Conservation (phyloP, 208 protist genomes). For the Crithidia expoeki region DNA sequence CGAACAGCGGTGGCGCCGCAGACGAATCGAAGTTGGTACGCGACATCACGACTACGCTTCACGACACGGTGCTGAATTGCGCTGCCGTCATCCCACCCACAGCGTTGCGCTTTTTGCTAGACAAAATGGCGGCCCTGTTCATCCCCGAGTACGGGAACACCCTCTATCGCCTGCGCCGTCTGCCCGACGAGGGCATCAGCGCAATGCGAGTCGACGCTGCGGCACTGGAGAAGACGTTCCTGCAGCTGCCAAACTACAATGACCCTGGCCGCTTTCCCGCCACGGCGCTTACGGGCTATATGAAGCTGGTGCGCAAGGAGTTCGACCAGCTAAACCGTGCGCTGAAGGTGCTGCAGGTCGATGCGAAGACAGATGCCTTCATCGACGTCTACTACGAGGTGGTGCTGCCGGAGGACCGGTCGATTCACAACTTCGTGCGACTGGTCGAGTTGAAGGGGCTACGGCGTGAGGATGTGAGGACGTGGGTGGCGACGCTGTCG, state of each 20-base stretch:
- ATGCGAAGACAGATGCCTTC: slow-evolving; percentile 71
- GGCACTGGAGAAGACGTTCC: slow-evolving; percentile 75
- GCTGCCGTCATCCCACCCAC: slow-evolving; percentile 51
- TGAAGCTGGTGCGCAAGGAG: slow-evolving; percentile 74
- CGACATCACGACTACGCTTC: slow-evolving; percentile 58
- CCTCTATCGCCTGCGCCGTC: slow-evolving; percentile 66
- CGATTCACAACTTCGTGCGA: slow-evolving; percentile 88
- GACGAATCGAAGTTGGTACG: slow-evolving; percentile 73
- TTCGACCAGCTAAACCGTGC: slow-evolving; percentile 85
- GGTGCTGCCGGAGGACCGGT: slow-evolving; percentile 82
- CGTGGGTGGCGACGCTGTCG: slow-evolving; percentile 79
- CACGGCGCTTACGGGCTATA: slow-evolving; percentile 66
- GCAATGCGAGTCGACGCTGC: slow-evolving; percentile 78
- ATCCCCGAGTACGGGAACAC: slow-evolving; percentile 74
- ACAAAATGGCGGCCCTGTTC: slow-evolving; percentile 76
- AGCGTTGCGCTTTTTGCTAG: slow-evolving; percentile 83
- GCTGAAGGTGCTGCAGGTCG: slow-evolving; percentile 87
- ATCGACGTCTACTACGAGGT: slow-evolving; percentile 87
- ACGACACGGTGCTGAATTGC: slow-evolving; percentile 75
- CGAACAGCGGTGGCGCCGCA: slow-evolving; percentile 16
- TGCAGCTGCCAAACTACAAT: slow-evolving; percentile 90
- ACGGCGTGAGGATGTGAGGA: slow-evolving; percentile 76
- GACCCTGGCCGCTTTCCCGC: slow-evolving; percentile 71
- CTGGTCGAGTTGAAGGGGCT: slow-evolving; percentile 85
- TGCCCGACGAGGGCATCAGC: slow-evolving; percentile 65